Conservation (phyloP, 495 filamentous ascomycete genomes). For the Penicillium chermesinum region DNA sequence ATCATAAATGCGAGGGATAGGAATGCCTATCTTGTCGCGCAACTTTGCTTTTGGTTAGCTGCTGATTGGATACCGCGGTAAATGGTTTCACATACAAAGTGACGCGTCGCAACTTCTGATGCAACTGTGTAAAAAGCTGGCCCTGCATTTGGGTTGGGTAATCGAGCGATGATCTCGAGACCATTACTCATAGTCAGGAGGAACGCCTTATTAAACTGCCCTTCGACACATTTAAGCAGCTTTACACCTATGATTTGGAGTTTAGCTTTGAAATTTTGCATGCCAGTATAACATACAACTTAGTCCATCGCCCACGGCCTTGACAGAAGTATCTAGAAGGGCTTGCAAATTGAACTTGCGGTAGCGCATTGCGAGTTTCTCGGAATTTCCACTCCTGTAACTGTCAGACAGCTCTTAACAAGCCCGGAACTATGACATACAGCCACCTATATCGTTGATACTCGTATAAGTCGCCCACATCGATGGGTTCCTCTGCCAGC, state of each 20-base stretch:
- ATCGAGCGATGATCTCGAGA: slow-evolving; percentile 31
- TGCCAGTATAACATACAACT: slow-evolving; percentile 22
- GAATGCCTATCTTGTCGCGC: slow-evolving; percentile 29
- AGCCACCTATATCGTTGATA: no score
- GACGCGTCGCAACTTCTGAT: slow-evolving; percentile 33
- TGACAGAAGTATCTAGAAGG: slow-evolving; percentile 29
- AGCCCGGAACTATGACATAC: no score
- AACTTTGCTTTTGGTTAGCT: slow-evolving; percentile 24
- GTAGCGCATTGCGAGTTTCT: slow-evolving; percentile 31
- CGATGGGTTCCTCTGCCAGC: no score
- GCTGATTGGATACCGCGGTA: not conserved
- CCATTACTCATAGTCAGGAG: slow-evolving; percentile 39
- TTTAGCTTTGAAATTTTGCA: not conserved
- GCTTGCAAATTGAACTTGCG: slow-evolving; percentile 32
- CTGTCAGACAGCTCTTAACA: no score
- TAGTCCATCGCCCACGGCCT: slow-evolving; percentile 23
- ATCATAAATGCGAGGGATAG: slow-evolving; percentile 27
- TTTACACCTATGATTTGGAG: not conserved
- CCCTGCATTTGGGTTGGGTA: slow-evolving; percentile 32
- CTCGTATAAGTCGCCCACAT: no score
- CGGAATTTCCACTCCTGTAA: no score
- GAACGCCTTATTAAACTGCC: slow-evolving; percentile 23
- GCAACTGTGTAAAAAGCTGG: slow-evolving; percentile 20
- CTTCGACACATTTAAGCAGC: slow-evolving; percentile 4
- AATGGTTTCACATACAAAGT: slow-evolving; percentile 25